Evolutionary conservation across 73 alveolate genomes (phyloP).

Genomic region (Breviolum minutum): DNA sequence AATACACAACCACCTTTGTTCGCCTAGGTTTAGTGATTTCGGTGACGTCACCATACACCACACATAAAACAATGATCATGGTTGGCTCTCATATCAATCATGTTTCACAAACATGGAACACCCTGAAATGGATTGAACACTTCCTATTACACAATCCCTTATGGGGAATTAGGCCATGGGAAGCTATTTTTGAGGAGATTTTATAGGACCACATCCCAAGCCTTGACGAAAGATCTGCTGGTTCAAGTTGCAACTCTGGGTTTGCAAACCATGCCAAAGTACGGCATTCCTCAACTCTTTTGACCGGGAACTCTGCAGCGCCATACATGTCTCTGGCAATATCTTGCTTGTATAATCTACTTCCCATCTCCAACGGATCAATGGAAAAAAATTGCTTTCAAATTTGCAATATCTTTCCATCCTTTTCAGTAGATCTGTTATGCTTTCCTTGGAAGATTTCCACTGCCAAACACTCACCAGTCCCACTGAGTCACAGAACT

Average conservation of each 20-base stretch:
- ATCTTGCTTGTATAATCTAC: neutral
- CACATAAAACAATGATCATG: no score
- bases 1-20: no score
- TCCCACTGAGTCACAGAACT: neutral
- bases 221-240: constrained; percentile 66
- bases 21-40: no score
- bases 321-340: no score
- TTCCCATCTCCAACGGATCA: neutral
- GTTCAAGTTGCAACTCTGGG: constrained; percentile 4
- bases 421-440: no score
- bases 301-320: no score
- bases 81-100: neutral
- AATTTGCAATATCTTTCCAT: neutral
- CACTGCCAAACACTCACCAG: no score
- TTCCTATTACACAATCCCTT: neutral
- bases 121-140: no score
- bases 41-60: no score
- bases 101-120: neutral
- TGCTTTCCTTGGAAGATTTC: no score
- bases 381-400: neutral
- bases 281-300: constrained; percentile 82
- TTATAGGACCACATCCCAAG: neutral
- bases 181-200: no score
- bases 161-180: no score
- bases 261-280: constrained; percentile 49